phyloP scores from a whole-genome alignment of 139 green algal species.

The Yamagishiella unicocca region DNA sequence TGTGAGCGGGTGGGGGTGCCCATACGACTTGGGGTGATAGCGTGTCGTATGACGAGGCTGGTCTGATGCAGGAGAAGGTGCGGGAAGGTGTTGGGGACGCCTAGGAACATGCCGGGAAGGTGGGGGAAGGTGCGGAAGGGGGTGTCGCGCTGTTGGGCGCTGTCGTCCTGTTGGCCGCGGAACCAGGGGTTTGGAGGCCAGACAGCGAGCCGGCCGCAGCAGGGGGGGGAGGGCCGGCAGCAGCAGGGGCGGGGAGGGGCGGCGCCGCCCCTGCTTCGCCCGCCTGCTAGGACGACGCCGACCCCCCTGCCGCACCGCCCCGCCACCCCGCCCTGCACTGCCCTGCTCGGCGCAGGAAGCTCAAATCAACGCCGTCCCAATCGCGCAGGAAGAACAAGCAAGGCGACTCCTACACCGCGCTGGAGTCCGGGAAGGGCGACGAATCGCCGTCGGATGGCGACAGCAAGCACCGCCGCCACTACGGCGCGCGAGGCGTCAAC shows the following conservation, averaged over 20 bases:
- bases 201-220: too few species aligned
- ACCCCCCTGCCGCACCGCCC: neutral
- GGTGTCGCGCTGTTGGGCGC: too few species aligned
- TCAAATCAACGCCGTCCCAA: neutral
- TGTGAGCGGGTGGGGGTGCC: neutral
- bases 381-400: slow-evolving; percentile 45
- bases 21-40: neutral
- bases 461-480: too few species aligned
- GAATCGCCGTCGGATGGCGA: neutral
- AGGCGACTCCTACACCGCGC: neutral
- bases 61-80: neutral
- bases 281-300: neutral
- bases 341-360: neutral
- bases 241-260: too few species aligned
- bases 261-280: too few species aligned
- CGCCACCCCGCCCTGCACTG: neutral
- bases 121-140: too few species aligned
- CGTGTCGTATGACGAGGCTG: neutral
- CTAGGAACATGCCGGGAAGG: too few species aligned
- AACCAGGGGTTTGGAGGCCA: too few species aligned
- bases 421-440: neutral
- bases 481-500: neutral
- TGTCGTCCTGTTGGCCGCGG: too few species aligned
- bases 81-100: neutral
- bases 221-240: too few species aligned